Evolutionary conservation across 495 filamentous ascomycete genomes (phyloP).

Genomic region (Xylaria intraflava): DNA sequence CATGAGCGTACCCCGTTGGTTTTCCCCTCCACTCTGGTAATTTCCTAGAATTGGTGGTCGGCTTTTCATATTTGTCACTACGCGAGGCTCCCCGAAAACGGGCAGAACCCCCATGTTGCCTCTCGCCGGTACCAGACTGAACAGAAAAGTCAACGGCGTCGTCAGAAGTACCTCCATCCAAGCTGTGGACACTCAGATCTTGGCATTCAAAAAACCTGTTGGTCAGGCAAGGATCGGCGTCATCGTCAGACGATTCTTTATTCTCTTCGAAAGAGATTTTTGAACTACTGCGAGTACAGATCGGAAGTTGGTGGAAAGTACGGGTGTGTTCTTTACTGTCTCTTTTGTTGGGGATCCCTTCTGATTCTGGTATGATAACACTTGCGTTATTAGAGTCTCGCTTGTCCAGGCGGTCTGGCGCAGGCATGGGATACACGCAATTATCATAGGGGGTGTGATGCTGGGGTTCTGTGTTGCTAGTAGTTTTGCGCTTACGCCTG

Average conservation of each 20-base stretch:
- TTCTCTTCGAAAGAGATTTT: slow-evolving; percentile 16
- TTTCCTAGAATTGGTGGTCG: neutral
- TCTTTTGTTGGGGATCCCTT: slow-evolving; percentile 24
- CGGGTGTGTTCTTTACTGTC: slow-evolving; percentile 33
- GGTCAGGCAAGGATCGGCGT: slow-evolving; percentile 6
- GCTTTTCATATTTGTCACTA: slow-evolving; percentile 10
- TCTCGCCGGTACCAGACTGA: slow-evolving; percentile 15
- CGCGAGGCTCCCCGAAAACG: slow-evolving; percentile 10
- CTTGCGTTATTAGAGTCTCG: slow-evolving; percentile 15
- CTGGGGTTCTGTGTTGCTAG: slow-evolving; percentile 2
- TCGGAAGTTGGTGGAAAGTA: slow-evolving; percentile 31
- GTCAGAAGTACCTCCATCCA: slow-evolving; percentile 26
- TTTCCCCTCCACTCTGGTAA: slow-evolving; percentile 12
- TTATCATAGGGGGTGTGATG: slow-evolving; percentile 17
- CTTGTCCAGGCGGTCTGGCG: slow-evolving; percentile 15
- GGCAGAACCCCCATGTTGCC: slow-evolving; percentile 7
- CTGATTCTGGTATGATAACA: slow-evolving; percentile 14
- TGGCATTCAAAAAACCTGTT: slow-evolving; percentile 7
- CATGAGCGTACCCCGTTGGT: slow-evolving; percentile 15
- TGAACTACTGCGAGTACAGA: slow-evolving; percentile 32
- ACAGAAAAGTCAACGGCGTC: slow-evolving; percentile 25
- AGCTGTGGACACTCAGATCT: slow-evolving; percentile 23
- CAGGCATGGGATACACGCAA: slow-evolving; percentile 16
- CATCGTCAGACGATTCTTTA: neutral
- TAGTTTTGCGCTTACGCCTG: slow-evolving; percentile 1